A percentile compares a stretch with the other conserved stretches of the same genome.
phyloP scores from a whole-genome alignment of 129 eudicot genomes.

The Smallanthus sonchifolius region DNA sequence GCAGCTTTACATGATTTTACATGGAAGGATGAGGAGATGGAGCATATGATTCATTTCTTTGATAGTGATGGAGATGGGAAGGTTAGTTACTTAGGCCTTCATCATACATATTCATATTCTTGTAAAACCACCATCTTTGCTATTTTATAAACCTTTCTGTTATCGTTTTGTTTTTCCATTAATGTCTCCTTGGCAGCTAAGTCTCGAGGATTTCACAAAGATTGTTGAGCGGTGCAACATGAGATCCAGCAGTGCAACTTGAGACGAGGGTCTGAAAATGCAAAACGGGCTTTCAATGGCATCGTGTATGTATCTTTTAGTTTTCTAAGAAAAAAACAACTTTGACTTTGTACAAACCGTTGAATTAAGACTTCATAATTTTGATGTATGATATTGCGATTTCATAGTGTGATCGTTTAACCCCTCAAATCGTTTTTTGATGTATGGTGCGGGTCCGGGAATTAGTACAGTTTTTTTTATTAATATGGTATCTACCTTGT shows the following conservation, averaged over 20 bases:
- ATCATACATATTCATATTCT: not conserved
- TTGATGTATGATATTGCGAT: not conserved
- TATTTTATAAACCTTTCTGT: not conserved
- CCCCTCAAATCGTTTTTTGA: too few species aligned
- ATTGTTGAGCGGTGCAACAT: slow-evolving; percentile 72
- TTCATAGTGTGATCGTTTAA: too few species aligned
- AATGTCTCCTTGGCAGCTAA: slow-evolving; percentile 47
- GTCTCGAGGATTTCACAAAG: slow-evolving; percentile 75
- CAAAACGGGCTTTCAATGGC: slow-evolving; percentile 28
- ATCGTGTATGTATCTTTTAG: not conserved
- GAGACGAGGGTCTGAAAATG: slow-evolving; percentile 42
- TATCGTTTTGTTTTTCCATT: not conserved
- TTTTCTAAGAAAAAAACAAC: not conserved
- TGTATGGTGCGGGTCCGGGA: too few species aligned
- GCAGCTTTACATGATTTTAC: slow-evolving; percentile 84
- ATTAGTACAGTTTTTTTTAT: too few species aligned
- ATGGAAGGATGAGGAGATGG: slow-evolving; percentile 83
- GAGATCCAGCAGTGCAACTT: slow-evolving; percentile 37
- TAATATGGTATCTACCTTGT: too few species aligned
- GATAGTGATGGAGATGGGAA: slow-evolving; percentile 84
- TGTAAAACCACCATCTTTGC: not conserved
- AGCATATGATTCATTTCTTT: slow-evolving; percentile 67
- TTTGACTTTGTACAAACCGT: not conserved
- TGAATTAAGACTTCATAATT: not conserved
- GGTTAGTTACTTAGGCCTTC: slow-evolving; percentile 55